These are phyloP conservation scores for Nicotiana rustica DNA, from an alignment of 305 asterid species.

Conservation along the genomic window DNA sequence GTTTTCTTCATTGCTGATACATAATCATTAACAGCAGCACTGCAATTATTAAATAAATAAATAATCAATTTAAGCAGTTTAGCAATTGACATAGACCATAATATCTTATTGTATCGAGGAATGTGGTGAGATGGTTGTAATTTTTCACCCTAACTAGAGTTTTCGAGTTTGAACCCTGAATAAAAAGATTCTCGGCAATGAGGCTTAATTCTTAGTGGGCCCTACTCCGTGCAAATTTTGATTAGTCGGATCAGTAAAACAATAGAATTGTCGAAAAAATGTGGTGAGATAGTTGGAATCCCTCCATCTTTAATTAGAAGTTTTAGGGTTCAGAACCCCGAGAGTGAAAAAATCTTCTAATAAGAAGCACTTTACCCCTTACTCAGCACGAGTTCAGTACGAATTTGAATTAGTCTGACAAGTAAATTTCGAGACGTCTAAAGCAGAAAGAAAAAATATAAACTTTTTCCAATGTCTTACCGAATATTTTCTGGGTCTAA, in stretches of 20 bases:
- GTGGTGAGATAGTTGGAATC: too few species aligned
- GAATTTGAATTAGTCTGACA: not conserved
- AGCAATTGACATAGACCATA: not conserved
- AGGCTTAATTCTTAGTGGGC: not conserved
- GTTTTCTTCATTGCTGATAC: slow-evolving; percentile 54
- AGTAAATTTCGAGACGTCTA: not conserved
- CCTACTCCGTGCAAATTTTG: not conserved
- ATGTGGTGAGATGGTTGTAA: not conserved
- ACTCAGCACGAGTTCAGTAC: not conserved
- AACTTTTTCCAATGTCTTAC: slow-evolving; percentile 38
- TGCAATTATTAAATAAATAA: slow-evolving; percentile 27
- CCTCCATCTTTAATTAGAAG: too few species aligned
- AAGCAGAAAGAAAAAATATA: not conserved
- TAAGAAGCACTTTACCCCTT: too few species aligned
- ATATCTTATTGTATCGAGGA: too few species aligned
- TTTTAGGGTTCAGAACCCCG: too few species aligned
- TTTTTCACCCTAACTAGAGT: not conserved
- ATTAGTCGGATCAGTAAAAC: not conserved
- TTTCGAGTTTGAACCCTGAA: not conserved
- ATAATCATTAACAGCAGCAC: slow-evolving; percentile 55
- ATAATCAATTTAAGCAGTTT: not conserved
- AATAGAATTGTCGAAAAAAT: not conserved
- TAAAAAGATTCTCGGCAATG: not conserved
- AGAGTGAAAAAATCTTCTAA: too few species aligned
- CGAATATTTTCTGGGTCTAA: slow-evolving; percentile 59